phyloP scores from a whole-genome alignment of 2,329 filamentous ascomycete genomes.

The Tolypocladium pustulatum region DNA sequence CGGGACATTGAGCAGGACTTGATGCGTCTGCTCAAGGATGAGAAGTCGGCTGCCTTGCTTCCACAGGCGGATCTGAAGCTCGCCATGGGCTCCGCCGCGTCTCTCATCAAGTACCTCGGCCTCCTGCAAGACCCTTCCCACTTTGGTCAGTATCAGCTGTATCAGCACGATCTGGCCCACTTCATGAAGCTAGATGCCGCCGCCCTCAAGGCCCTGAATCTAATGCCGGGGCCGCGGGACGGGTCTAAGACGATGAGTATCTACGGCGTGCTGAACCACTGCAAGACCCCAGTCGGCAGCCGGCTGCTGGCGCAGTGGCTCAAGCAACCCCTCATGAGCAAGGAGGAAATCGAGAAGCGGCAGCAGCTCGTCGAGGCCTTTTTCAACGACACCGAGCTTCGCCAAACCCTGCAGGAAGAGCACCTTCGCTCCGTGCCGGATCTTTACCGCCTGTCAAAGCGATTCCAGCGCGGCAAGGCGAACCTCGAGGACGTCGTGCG shows the following conservation, averaged over 20 bases:
- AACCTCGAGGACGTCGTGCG: constrained; percentile 92
- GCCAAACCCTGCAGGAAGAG: constrained; percentile 94
- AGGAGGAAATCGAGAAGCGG: constrained; percentile 76
- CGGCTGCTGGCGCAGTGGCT: constrained; percentile 89
- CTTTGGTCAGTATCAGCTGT: constrained; percentile 93
- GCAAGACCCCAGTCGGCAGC: constrained; percentile 91
- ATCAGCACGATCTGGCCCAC: constrained; percentile 92
- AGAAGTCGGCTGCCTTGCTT: constrained; percentile 63
- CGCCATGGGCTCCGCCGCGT: constrained; percentile 89
- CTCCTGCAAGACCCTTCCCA: constrained; percentile 87
- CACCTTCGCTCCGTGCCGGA: constrained; percentile 90
- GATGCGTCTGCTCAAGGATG: constrained; percentile 76
- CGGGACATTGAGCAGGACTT: constrained; percentile 96
- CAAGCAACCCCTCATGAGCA: constrained; percentile 93
- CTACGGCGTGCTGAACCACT: constrained; percentile 89
- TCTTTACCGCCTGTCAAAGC: constrained; percentile 84
- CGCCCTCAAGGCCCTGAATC: constrained; percentile 83
- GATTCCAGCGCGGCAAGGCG: constrained; percentile 84
- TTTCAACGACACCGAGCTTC: constrained; percentile 79
- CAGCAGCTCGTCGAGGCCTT: constrained; percentile 96
- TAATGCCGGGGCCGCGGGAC: constrained; percentile 92
- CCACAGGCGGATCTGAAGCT: constrained; percentile 89
- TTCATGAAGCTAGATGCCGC: constrained; percentile 98
- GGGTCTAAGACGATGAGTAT: constrained; percentile 97
- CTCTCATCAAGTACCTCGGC: constrained; percentile 87